Conservation (phyloP, 257 asterid genomes). For the Phtheirospermum japonicum region DNA sequence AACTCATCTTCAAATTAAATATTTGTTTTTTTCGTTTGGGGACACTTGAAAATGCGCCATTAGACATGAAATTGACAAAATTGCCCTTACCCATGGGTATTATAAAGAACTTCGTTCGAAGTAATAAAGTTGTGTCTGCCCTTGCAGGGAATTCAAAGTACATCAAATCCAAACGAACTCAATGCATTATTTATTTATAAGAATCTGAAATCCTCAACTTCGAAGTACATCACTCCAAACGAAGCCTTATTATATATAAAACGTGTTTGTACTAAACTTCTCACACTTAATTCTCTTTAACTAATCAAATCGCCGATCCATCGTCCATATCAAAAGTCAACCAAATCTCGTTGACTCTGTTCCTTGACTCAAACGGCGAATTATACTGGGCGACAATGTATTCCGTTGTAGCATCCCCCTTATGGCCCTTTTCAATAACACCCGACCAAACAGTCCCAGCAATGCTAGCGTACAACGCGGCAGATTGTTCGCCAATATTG, state of each 20-base stretch:
- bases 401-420: constrained; percentile 34
- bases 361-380: constrained; percentile 70
- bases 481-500: constrained; percentile 62
- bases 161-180: neutral
- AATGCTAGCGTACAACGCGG: constrained; percentile 50
- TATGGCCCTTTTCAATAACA: constrained; percentile 47
- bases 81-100: neutral
- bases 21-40: no score
- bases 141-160: neutral
- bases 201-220: neutral
- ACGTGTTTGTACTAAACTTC: no score
- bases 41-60: no score
- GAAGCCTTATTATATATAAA: neutral
- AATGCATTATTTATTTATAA: neutral
- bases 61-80: no score
- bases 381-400: constrained; percentile 79
- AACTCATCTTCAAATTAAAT: no score
- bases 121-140: no score
- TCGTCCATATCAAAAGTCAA: constrained; percentile 45
- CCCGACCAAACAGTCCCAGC: constrained; percentile 61
- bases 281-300: neutral
- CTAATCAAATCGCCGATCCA: constrained; percentile 14
- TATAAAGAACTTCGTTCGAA: neutral
- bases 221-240: neutral
- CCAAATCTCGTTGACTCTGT: constrained; percentile 85